Conservation (phyloP, 495 filamentous ascomycete species). For the Jackrogersella minutella region DNA sequence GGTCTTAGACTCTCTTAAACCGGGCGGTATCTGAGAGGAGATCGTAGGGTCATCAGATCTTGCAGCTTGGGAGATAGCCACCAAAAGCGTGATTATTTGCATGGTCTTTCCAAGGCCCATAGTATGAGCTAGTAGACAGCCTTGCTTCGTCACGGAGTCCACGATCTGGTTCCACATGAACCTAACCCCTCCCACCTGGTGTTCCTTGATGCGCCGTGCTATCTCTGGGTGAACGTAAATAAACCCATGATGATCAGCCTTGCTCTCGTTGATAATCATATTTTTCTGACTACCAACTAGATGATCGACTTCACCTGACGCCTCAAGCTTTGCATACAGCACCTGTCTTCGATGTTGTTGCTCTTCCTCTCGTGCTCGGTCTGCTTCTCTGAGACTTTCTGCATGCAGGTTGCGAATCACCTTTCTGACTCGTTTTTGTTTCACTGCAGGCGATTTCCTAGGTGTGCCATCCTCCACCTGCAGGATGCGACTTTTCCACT, state of each 20-base stretch:
- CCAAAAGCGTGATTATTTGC: slow-evolving; percentile 83
- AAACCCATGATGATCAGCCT: slow-evolving; percentile 62
- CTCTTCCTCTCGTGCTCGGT: slow-evolving; percentile 53
- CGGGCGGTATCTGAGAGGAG: slow-evolving; percentile 69
- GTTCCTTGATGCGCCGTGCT: slow-evolving; percentile 59
- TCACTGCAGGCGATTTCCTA: slow-evolving; percentile 1
- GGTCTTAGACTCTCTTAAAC: slow-evolving; percentile 67
- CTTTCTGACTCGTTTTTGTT: slow-evolving; percentile 48
- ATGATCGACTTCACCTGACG: slow-evolving; percentile 45
- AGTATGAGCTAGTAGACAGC: slow-evolving; percentile 87
- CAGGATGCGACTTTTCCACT: neutral
- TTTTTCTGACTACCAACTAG: slow-evolving; percentile 30
- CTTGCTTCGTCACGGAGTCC: slow-evolving; percentile 62
- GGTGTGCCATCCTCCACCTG: neutral
- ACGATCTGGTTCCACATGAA: slow-evolving; percentile 92
- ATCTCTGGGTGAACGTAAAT: slow-evolving; percentile 61
- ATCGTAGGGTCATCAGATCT: slow-evolving; percentile 64
- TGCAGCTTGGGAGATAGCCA: slow-evolving; percentile 73
- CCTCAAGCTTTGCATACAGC: slow-evolving; percentile 51
- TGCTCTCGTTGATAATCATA: slow-evolving; percentile 76
- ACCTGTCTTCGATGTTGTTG: slow-evolving; percentile 58
- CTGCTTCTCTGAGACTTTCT: slow-evolving; percentile 55
- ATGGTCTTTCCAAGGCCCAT: slow-evolving; percentile 97
- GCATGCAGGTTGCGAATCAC: slow-evolving; percentile 58
- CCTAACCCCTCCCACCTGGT: slow-evolving; percentile 73